A percentile compares a stretch with the other conserved stretches of the same genome.
Evolutionary conservation across 306 rosid genomes (phyloP).

Genomic region (Myrica gale): DNA sequence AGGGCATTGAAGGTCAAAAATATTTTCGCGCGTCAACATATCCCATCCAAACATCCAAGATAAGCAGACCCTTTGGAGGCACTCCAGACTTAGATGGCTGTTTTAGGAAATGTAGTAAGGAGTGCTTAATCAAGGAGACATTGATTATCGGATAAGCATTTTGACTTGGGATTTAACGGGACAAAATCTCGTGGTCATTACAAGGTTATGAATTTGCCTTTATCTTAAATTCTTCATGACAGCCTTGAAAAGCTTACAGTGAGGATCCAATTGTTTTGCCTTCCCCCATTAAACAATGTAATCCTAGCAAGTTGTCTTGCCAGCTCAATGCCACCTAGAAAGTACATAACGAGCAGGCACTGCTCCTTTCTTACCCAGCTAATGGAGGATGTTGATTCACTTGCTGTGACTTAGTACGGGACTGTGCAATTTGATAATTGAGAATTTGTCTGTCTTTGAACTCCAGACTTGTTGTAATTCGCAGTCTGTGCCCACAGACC

Average conservation of each 20-base stretch:
- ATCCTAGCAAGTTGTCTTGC: neutral
- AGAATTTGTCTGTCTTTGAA: no score
- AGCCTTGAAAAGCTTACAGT: neutral
- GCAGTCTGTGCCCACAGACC: no score
- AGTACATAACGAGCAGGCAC: neutral
- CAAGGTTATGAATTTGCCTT: slow-evolving; percentile 4
- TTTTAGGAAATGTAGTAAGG: neutral
- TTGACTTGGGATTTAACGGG: neutral
- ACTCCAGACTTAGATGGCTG: neutral
- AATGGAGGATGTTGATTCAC: neutral
- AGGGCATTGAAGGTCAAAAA: neutral
- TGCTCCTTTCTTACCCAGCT: neutral
- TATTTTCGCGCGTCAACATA: neutral
- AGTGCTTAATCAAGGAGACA: neutral
- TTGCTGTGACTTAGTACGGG: neutral
- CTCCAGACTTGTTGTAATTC: no score
- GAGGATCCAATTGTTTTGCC: neutral
- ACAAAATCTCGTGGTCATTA: neutral
- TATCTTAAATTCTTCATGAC: slow-evolving; percentile 4
- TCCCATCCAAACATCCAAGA: neutral
- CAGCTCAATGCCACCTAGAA: slow-evolving; percentile 10
- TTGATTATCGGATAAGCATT: neutral
- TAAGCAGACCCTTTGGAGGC: neutral
- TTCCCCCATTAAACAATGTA: neutral
- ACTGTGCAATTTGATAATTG: neutral